Evolutionary conservation across 306 rosid genomes (phyloP).

Genomic region (Citrullus mucosospermus): DNA sequence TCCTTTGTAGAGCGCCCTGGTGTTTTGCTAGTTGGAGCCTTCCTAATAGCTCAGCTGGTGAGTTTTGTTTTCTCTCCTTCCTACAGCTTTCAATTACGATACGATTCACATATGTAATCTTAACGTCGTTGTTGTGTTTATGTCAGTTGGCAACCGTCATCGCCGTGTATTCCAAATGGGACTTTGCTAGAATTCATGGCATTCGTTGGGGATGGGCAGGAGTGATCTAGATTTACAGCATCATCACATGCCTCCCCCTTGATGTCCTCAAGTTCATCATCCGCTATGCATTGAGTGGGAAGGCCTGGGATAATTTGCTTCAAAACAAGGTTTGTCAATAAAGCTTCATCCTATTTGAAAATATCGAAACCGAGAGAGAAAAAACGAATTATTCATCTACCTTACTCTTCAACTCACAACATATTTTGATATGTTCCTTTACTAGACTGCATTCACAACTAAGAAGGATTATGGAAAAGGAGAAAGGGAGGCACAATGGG

Average conservation of each 20-base stretch:
- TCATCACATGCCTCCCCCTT: constrained; percentile 67
- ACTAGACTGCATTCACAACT: constrained; percentile 64
- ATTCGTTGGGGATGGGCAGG: constrained; percentile 90
- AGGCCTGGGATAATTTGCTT: constrained; percentile 55
- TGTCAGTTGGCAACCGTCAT: constrained; percentile 46
- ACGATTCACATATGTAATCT: too few species aligned
- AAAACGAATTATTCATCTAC: too few species aligned
- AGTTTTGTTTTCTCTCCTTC: not conserved
- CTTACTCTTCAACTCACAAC: too few species aligned
- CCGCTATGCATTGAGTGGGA: constrained; percentile 40
- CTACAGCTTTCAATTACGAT: too few species aligned
- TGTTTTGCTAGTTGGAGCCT: constrained; percentile 43
- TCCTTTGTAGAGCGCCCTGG: constrained; percentile 73
- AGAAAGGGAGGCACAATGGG: constrained; percentile 87
- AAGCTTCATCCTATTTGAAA: not conserved
- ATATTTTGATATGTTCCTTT: too few species aligned
- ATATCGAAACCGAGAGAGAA: too few species aligned
- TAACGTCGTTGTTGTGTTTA: not conserved
- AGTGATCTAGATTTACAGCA: constrained; percentile 57
- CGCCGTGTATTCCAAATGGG: constrained; percentile 70
- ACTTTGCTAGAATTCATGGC: constrained; percentile 57
- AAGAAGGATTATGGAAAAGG: constrained; percentile 66
- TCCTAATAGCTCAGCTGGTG: constrained; percentile 57
- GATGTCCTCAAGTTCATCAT: constrained; percentile 59
- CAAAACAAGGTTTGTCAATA: constrained; percentile 34